Base-by-base conservation (phyloP, 805 yeast species). In the Clavispora asparagi region DNA sequence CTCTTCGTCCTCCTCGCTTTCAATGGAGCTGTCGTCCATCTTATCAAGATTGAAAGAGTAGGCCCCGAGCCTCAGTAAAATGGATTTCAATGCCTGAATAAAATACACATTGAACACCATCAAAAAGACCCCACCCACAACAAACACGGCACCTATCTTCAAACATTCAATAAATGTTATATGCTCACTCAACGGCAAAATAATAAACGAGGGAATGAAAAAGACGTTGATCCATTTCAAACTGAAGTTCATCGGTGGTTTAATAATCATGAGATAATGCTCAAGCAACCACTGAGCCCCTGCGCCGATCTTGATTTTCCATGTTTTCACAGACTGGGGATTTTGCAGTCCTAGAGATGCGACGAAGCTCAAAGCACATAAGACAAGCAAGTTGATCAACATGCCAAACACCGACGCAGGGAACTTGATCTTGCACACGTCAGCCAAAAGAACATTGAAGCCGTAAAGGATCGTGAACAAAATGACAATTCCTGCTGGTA, bases 171-270 rank as follows among this genome's bases (percentile, higher is more conserved):
- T 76, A 38, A 82, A 82, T 14, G 82, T 70, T 41, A 87, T 82
- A 49, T 77, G 76, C n/a, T 77, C 75, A 11, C 87, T 77, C 44
- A 85, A 70, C 0, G 92, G 92, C 30, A 86, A 71, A 0, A 83
- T 77, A 32, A 86, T 79, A 58, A 87, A 86, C 0, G 90, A 82
- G 1, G 94, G 92, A 0, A 87, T 81, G 70, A 86, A 87, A 58
- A 82, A 85, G 6, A 84, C 75, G 59, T 83, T 85, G 64, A 87
- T 87, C 92, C 94, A 86, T 45, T 84, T 73, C 42, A 86, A 69
- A 1, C 84, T 71, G 60, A 85, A 83, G 50, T 85, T 84, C 67
- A 78, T 77, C 13, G 88, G 79, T n/a, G 84, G 76, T 41, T 82
- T 81, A 41, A 82, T 63, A 11, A 71, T 30, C 37, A 50, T 53